Evolutionary conservation across 1,284 basidiomycete genomes (phyloP), one percentile per base, ranked within the genome.

Genomic region (Limonomyces culmigenus): DNA sequence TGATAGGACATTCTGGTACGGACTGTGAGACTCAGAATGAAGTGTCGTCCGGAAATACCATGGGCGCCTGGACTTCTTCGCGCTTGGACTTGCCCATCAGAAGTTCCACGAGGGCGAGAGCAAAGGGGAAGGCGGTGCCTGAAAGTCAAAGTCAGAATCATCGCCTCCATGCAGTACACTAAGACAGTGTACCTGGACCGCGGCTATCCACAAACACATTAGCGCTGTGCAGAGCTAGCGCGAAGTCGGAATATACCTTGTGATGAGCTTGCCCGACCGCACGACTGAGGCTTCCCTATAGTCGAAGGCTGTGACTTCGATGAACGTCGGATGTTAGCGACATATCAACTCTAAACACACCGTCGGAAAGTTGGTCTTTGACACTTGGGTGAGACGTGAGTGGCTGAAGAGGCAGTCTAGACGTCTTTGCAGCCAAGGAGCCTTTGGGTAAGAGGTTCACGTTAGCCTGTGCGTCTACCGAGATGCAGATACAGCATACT

Each of bases 331-430:
- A n/a, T 27, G n/a, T 27, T 27, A 27, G 23, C n/a, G 8, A 8
- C 8, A 27, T 27, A 8, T 27, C 23, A 8, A 27, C 8, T 27
- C 8, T 27, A n/a, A 19, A 47, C 61, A 33, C 39, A 77, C 81
- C 57, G 27, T 65, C 55, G 38, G 68, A 66, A 8, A 91, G 63
- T 15, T 74, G 52, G 3, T 53, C 50, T 48, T 73, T 75, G 34
- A 91, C 74, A 34, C 71, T 73, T 0, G 86, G 86, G 50, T 91
- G 86, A 10, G 79, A 85, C 2, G 86, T 91, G 33, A 91, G 47
- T 0, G 65, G 61, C 36, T 80, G 75, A 36, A 51, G 65, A 0
- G 69, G 67, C 11, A 91, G 63, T 2, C 62, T 61, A 0, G 84
- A 65, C 0, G 67, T 65, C 40, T 74, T 62, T 0, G 83, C 79